Percentiles rank a stretch among this genome's conserved stretches.
phyloP scores from a whole-genome alignment of 768 basidiomycete genomes.

The Lactarius akahatsu region DNA sequence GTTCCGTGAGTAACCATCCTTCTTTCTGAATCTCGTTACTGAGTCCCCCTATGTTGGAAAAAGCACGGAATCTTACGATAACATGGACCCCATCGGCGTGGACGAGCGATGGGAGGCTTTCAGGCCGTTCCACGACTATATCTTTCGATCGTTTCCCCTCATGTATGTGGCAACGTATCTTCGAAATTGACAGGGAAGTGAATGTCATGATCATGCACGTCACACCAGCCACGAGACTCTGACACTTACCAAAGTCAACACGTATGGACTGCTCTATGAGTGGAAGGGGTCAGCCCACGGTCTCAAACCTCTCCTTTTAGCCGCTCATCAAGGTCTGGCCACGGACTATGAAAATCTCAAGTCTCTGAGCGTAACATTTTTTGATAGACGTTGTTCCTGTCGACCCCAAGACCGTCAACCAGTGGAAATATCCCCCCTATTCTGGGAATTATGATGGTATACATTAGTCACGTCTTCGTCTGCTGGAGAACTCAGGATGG shows the following conservation, averaged over 20 bases:
- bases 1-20: constrained; percentile 37
- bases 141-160: constrained; percentile 56
- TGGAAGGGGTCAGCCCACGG: constrained; percentile 53
- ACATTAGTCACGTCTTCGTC: neutral
- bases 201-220: neutral
- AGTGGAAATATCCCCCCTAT: constrained; percentile 64
- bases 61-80: constrained; percentile 54
- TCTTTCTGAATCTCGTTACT: neutral
- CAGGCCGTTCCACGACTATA: constrained; percentile 41
- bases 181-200: too few relatives aligned
- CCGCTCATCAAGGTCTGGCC: constrained; percentile 50
- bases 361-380: neutral
- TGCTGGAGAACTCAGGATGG: neutral
- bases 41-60: neutral
- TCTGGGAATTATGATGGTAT: constrained; percentile 60
- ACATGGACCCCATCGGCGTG: constrained; percentile 46
- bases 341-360: neutral
- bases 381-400: constrained; percentile 67
- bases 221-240: constrained; percentile 47
- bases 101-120: constrained; percentile 49
- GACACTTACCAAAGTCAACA: constrained; percentile 56
- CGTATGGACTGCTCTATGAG: constrained; percentile 58
- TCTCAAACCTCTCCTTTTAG: constrained; percentile 55
- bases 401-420: constrained; percentile 49
- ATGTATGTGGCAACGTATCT: constrained; percentile 41